These are phyloP conservation scores for Boletus hoseneyae DNA, from an alignment of 1,284 basidiomycete species.

Conservation along the genomic window DNA sequence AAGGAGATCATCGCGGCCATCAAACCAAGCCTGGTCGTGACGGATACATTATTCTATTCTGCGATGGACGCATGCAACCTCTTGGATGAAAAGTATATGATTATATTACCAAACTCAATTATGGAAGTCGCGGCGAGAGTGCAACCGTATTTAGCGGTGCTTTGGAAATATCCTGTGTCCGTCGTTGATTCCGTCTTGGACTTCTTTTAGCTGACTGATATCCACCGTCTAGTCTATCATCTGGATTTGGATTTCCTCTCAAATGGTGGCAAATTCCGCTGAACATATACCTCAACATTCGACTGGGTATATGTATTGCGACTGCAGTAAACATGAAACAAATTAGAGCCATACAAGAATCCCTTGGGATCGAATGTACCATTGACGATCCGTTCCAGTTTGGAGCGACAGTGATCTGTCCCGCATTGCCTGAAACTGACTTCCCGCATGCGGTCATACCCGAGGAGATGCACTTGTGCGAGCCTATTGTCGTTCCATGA, in stretches of 20 bases:
- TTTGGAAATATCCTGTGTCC: conserved; percentile 5
- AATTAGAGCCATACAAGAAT: background rate
- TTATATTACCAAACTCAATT: background rate
- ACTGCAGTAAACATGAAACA: background rate
- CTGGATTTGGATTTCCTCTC: conserved; percentile 3
- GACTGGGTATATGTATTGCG: background rate
- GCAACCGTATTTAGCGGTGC: background rate
- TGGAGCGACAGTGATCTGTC: background rate
- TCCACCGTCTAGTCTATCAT: background rate
- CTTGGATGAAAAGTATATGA: background rate
- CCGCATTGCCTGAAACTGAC: background rate
- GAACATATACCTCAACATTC: conserved; percentile 3
- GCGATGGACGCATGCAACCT: conserved; percentile 3
- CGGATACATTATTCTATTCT: background rate
- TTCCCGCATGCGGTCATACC: background rate
- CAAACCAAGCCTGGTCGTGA: background rate
- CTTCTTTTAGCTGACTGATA: background rate
- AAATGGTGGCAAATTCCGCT: conserved; percentile 1
- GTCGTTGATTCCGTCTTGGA: background rate
- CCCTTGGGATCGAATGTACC: background rate
- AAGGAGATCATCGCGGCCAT: background rate
- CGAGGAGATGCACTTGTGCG: background rate
- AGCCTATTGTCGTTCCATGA: conserved; percentile 40
- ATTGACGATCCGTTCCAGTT: background rate
- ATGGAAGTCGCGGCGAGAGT: background rate